Base-by-base conservation (phyloP, 1,284 basidiomycete species). In the Moesziomyces globuligerus region DNA sequence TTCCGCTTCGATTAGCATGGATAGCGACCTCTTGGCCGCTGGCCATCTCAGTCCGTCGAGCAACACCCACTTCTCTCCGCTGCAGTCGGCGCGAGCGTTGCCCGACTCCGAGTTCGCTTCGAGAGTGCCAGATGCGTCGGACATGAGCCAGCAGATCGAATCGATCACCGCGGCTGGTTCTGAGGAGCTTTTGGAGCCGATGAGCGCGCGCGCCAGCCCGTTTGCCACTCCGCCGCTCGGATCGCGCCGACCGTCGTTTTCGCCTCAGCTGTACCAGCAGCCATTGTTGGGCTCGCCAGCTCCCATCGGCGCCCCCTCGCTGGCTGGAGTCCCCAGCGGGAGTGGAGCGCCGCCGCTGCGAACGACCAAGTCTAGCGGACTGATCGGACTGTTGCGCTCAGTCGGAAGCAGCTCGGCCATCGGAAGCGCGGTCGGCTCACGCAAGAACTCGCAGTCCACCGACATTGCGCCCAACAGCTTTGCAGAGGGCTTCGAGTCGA, bases 221-320 rank as follows among this genome's bases (percentile, higher is more conserved):
- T 55, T 60, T 25, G 40, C 60, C 4, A 65, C 67, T 15, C 60
- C 67, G 5, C 67, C 67, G 1, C 20, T 70, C 17, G 67, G 67
- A 13, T 54, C 53, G n/a, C 42, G 48, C 9, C 23, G 54, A 7
- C 25, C 55, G 4, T 50, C 55, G 37, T 53, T 51, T n/a, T 60
- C 60, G 13, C 56, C 56, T 15, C 48, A 50, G 46, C 34, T 49
- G 2, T 52, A 48, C 20, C 48, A 51, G 18, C 48, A 47, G 43
- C 26, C 42, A 10, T 37, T 60, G 49, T 57, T 71, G 1, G 68
- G 68, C 11, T 71, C 68, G 11, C 68, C 68, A 3, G 68, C 62
- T 3, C 68, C 57, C 3, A 71, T 71, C 32, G 58, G 45, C 7
- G 8, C 59, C 4, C n/a, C 38, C 20, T 41, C 48, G 25, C 41